Percentiles rank a stretch among this genome's conserved stretches.
phyloP scores from a whole-genome alignment of 768 basidiomycete genomes.

The Nevesoporus exiguus region DNA sequence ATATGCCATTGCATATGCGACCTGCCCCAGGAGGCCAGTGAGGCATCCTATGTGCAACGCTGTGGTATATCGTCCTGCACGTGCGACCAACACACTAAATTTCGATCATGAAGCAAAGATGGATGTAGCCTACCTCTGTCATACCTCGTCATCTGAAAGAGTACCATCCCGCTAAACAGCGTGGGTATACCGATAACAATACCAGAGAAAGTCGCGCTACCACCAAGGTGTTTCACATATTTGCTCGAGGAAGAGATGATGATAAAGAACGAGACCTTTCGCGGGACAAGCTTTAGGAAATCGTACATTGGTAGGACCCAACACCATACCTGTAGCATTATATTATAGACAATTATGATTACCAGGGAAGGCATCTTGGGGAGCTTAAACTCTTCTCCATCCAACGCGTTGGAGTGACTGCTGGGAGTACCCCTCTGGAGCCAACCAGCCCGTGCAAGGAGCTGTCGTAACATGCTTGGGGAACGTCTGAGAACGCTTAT shows the following conservation, averaged over 20 bases:
- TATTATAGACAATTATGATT: constrained; percentile 43
- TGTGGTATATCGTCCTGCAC: constrained; percentile 48
- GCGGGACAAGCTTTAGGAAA: background rate
- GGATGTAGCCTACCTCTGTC: constrained; percentile 47
- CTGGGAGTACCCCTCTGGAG: background rate
- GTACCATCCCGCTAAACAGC: constrained; percentile 52
- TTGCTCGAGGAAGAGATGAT: constrained; percentile 63
- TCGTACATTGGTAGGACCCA: background rate
- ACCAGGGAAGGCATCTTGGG: constrained; percentile 44
- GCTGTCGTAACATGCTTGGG: constrained; percentile 7
- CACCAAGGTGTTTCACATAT: constrained; percentile 61
- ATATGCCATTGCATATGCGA: constrained; percentile 63
- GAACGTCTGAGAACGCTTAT: background rate
- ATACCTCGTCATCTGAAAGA: constrained; percentile 52
- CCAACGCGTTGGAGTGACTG: constrained; percentile 17
- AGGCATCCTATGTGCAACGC: constrained; percentile 56
- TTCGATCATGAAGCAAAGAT: background rate
- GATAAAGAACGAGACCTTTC: constrained; percentile 64
- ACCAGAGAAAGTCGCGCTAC: constrained; percentile 68
- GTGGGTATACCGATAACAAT: constrained; percentile 66
- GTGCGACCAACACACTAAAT: background rate
- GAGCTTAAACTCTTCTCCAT: constrained; percentile 42
- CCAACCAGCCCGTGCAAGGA: background rate
- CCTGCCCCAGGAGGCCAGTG: constrained; percentile 50
- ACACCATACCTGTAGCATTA: constrained; percentile 42